Conservation (phyloP, 2,329 filamentous ascomycete genomes). For the Erysiphe pulchra region DNA sequence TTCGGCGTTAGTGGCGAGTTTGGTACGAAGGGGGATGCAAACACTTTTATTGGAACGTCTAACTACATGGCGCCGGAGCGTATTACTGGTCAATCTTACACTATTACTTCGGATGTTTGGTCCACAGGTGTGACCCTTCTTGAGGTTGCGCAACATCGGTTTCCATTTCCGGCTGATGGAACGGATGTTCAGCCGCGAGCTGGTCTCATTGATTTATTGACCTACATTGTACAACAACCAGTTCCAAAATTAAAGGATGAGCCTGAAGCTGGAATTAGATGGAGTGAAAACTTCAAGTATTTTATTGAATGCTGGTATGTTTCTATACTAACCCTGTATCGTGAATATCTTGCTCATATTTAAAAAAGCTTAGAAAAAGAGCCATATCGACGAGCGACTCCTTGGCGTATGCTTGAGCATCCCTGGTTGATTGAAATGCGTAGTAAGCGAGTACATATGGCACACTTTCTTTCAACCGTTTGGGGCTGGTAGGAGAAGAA, state of each 20-base stretch:
- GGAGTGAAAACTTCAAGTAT: conserved; percentile 96
- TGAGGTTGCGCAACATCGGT: conserved; percentile 97
- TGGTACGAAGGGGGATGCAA: conserved; percentile 92
- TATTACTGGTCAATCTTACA: conserved; percentile 93
- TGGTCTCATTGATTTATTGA: conserved; percentile 48
- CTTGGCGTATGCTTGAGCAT: conserved; percentile 97
- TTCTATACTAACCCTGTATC: background rate
- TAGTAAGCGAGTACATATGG: conserved; percentile 91
- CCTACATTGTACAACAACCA: conserved; percentile 87
- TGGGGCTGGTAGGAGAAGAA: conserved; percentile 49
- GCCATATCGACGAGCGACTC: conserved; percentile 59
- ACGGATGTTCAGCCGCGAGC: conserved; percentile 2
- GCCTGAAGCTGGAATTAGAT: conserved; percentile 64
- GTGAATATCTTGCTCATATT: background rate
- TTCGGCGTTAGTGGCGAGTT: conserved; percentile 96
- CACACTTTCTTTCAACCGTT: conserved; percentile 73
- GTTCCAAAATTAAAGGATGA: conserved; percentile 94
- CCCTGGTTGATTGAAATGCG: conserved; percentile 98
- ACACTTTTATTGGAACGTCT: conserved; percentile 94
- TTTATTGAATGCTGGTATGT: conserved; percentile 98
- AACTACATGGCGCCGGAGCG: conserved; percentile 99
- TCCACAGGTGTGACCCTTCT: conserved; percentile 86
- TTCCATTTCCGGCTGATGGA: conserved; percentile 31
- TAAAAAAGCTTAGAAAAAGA: conserved; percentile 68
- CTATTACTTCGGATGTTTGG: conserved; percentile 97